Conservation (phyloP, 495 filamentous ascomycete species). For the Elaphomyces granulatus region DNA sequence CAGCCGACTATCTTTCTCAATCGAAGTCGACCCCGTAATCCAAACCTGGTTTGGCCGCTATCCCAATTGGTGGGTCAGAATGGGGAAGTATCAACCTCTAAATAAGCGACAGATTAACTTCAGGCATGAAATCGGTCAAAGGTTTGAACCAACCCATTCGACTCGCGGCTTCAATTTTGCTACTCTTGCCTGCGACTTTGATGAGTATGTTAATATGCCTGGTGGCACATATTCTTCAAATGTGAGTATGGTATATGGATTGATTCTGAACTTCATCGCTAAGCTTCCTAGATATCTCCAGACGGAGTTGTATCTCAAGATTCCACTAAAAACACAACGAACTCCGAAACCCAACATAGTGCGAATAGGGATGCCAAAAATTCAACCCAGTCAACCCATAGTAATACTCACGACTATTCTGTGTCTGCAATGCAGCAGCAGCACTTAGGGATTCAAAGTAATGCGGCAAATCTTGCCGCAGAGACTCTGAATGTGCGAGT, state of each 20-base stretch:
- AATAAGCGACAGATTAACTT: slow-evolving; percentile 21
- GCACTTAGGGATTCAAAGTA: too few species aligned
- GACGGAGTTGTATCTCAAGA: slow-evolving; percentile 5
- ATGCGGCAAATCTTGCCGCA: too few species aligned
- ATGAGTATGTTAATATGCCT: slow-evolving; percentile 31
- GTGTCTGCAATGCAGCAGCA: too few species aligned
- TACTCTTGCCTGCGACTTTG: slow-evolving; percentile 21
- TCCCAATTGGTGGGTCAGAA: slow-evolving; percentile 18
- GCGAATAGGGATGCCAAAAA: too few species aligned
- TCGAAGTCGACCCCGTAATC: slow-evolving; percentile 30
- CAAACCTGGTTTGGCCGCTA: slow-evolving; percentile 21
- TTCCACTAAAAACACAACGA: slow-evolving; percentile 1
- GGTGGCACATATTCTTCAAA: slow-evolving; percentile 20
- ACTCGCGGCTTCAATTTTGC: slow-evolving; percentile 29
- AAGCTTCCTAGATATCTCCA: slow-evolving; percentile 2
- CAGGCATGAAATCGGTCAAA: slow-evolving; percentile 22
- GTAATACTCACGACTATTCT: not conserved
- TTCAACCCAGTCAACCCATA: not conserved
- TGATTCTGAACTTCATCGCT: not conserved
- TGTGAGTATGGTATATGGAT: slow-evolving; percentile 13
- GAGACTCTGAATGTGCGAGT: not conserved
- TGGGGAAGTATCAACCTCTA: slow-evolving; percentile 18
- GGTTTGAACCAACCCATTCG: slow-evolving; percentile 20
- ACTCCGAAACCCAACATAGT: too few species aligned
- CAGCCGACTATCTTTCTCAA: slow-evolving; percentile 15